Evolutionary conservation across 2,329 filamentous ascomycete species (phyloP).

Genomic region (Myrmaecium sp.): DNA sequence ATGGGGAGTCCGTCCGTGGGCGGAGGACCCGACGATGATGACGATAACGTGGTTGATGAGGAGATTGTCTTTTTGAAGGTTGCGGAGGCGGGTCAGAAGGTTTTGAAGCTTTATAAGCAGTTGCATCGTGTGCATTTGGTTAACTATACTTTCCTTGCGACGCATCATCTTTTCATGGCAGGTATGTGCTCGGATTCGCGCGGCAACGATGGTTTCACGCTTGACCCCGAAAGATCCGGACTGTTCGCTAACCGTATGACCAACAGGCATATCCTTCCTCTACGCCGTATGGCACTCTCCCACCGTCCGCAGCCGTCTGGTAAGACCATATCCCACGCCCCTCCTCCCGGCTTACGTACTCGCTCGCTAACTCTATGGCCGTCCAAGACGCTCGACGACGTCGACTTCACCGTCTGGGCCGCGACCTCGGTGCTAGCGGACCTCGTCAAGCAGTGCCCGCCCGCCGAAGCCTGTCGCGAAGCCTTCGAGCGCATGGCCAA

Average conservation of each 20-base stretch:
- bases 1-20: constrained; percentile 43
- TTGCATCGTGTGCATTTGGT: constrained; percentile 76
- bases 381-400: constrained; percentile 82
- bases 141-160: constrained; percentile 90
- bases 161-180: constrained; percentile 94
- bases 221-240: background rate
- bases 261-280: constrained; percentile 62
- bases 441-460: constrained; percentile 84
- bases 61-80: constrained; percentile 88
- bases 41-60: constrained; percentile 63
- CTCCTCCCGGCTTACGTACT: constrained; percentile 4
- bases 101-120: constrained; percentile 77
- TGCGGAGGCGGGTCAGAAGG: constrained; percentile 85
- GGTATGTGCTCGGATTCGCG: constrained; percentile 32
- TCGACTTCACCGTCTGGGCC: constrained; percentile 90
- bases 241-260: no score
- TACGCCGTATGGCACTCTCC: constrained; percentile 97
- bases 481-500: constrained; percentile 92
- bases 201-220: background rate
- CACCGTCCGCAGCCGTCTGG: constrained; percentile 67
- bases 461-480: constrained; percentile 84
- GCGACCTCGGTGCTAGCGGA: constrained; percentile 86
- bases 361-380: constrained; percentile 7
- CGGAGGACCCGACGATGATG: no score
- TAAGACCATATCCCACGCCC: constrained; percentile 33